Evolutionary conservation across 2,329 filamentous ascomycete genomes (phyloP), one percentile per base, ranked within the genome.

Genomic region (Torrubiella hemipterigena): DNA sequence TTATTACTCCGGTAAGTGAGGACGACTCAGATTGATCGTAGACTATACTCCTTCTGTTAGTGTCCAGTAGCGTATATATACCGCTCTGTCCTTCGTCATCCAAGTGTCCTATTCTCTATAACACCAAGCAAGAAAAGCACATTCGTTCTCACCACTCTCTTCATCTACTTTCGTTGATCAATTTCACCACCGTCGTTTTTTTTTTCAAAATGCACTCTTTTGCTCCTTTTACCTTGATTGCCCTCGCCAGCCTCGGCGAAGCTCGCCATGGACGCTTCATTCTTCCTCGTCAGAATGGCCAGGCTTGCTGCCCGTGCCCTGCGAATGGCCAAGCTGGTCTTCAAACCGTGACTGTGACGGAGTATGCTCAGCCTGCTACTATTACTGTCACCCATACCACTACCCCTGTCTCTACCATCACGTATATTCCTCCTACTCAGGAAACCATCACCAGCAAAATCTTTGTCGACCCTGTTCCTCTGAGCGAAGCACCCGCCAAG

Each of bases 261-360:
- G 53, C 50, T 26, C 43, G 40, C 12, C 39, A 47, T 20, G 22
- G 22, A 6, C 38, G 39, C 18, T 38, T 40, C 19, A 29, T 46
- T 13, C 33, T 39, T 7, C 23, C 40, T 16, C 43, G 42, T 28
- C 37, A 35, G 11, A 32, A 39, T 12, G 32, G 31, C n/a, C 34
- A 44, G 5, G 43, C 47, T 28, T 54, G 48, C 30, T 52, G 49
- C 25, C 45, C 52, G 20, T 56, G 53, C 16, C 34, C 44, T 6
- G 29, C 33, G 8, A 25, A 44, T 13, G 29, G 27, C 25, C 21
- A 32, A 17, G 38, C 38, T 15, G 37, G 38, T 15, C 33, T 29
- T 7, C 33, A 37, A n/a, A 48, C 46, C 9, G 39, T 54, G 21
- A 52, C 47, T 14, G 21, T 26, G 9, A 15, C 30, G 11, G 33